Evolutionary conservation across 345 rosid genomes (phyloP).

Genomic region (Dipteronia sinensis): DNA sequence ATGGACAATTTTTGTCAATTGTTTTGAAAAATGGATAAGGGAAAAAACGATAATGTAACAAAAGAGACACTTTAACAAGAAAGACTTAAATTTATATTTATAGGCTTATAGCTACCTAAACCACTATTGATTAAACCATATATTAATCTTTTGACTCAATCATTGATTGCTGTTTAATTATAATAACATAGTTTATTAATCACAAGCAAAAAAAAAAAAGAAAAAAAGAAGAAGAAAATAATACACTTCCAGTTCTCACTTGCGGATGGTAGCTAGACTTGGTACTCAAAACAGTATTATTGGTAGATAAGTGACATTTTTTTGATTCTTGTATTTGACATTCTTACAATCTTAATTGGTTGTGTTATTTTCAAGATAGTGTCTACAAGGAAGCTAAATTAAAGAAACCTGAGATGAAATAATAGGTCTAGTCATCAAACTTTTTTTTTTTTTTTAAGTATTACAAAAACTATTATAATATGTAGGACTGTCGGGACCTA

Average conservation of each 20-base stretch:
- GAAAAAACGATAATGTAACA: neutral
- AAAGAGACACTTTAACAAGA: constrained; percentile 1
- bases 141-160: neutral
- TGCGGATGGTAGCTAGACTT: neutral
- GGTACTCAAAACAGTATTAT: neutral
- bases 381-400: neutral
- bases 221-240: neutral
- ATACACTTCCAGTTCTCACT: neutral
- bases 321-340: neutral
- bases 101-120: neutral
- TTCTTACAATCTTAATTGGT: neutral
- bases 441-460: no score
- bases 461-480: no score
- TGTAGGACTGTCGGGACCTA: no score
- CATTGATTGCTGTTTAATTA: neutral
- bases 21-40: neutral
- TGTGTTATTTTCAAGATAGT: neutral
- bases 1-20: constrained; percentile 11
- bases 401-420: no score
- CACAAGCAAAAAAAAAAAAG: neutral
- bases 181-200: neutral
- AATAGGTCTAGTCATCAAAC: no score
- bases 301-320: neutral
- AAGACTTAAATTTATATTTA: neutral
- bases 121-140: neutral